Evolutionary conservation across 345 rosid species (phyloP).

Genomic region (Cardamine chenopodiifolia): DNA sequence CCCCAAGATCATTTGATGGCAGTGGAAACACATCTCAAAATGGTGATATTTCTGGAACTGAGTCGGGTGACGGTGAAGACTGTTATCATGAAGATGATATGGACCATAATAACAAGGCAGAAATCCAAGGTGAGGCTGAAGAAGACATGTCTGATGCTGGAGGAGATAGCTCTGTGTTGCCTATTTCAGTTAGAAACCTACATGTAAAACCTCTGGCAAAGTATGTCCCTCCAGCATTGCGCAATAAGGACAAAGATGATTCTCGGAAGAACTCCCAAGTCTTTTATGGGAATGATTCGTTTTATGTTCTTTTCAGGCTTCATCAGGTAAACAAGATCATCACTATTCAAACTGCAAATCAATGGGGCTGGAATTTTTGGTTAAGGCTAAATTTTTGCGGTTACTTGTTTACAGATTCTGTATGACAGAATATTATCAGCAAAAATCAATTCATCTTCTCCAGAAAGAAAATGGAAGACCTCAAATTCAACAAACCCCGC

Average conservation of each 20-base stretch:
- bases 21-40: constrained; percentile 88
- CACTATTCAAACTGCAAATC: not conserved
- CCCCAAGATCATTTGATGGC: constrained; percentile 80
- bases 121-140: constrained; percentile 96
- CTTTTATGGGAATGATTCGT: constrained; percentile 96
- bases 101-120: constrained; percentile 72
- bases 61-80: constrained; percentile 84
- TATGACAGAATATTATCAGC: constrained; percentile 92
- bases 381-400: not conserved
- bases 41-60: constrained; percentile 88
- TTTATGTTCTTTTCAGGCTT: constrained; percentile 90
- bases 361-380: not conserved
- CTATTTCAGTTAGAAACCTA: constrained; percentile 69
- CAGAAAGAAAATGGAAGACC: constrained; percentile 89
- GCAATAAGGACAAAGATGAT: constrained; percentile 51
- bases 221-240: constrained; percentile 60
- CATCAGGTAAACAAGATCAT: constrained; percentile 65
- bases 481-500: constrained; percentile 65
- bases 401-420: constrained; percentile 57
- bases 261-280: constrained; percentile 56
- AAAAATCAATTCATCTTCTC: constrained; percentile 82
- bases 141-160: constrained; percentile 56
- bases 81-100: constrained; percentile 76
- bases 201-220: constrained; percentile 86
- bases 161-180: constrained; percentile 64